Conservation (phyloP, 768 basidiomycete genomes). For the Gautieria morchelliformis region DNA sequence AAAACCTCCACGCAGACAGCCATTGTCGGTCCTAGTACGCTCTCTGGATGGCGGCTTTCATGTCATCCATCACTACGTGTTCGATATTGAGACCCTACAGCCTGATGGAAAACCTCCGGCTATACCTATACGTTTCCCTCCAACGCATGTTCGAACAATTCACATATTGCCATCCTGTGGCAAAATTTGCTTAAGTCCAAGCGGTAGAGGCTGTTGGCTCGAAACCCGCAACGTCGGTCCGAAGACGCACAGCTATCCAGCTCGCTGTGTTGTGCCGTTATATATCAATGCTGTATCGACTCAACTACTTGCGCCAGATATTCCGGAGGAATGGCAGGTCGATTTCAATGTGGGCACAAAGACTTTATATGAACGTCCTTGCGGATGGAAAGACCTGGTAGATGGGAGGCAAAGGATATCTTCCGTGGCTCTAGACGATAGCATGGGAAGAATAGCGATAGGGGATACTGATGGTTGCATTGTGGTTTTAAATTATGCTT, state of each 20-base stretch:
- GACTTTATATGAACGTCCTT: constrained; percentile 20
- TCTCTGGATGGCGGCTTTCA: background rate
- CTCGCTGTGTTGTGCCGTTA: constrained; percentile 24
- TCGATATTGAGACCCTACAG: background rate
- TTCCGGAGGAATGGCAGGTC: constrained; percentile 6
- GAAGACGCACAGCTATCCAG: constrained; percentile 20
- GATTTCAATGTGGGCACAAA: constrained; percentile 17
- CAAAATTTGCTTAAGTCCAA: constrained; percentile 18
- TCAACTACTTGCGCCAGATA: constrained; percentile 3
- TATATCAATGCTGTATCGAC: constrained; percentile 13
- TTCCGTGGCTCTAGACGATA: constrained; percentile 23
- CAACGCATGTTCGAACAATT: background rate
- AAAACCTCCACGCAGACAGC: background rate
- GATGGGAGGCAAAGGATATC: constrained; percentile 21
- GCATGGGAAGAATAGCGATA: constrained; percentile 25
- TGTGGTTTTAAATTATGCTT: constrained; percentile 25
- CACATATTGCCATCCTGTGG: constrained; percentile 21
- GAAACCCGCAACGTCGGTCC: constrained; percentile 24
- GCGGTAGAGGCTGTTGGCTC: constrained; percentile 28
- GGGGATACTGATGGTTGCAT: constrained; percentile 24
- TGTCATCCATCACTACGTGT: background rate
- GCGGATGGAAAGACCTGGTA: constrained; percentile 23
- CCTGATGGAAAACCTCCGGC: background rate
- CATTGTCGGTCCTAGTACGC: background rate
- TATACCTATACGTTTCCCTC: background rate